Conservation (phyloP, 352 stramenopile species). For the Globisporangium alternatum region DNA sequence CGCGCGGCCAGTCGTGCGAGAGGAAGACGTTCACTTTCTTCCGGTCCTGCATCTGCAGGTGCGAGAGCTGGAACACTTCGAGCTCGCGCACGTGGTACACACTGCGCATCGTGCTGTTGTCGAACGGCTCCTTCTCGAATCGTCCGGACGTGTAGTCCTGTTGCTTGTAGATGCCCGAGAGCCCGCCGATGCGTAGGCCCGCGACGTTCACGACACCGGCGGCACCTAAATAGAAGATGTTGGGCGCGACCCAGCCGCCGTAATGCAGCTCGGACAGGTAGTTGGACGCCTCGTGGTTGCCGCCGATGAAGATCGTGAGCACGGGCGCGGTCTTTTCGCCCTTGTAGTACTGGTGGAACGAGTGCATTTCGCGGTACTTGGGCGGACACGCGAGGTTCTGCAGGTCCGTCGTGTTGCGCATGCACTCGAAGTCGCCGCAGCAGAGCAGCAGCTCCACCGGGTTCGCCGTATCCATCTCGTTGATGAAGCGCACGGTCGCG, state of each 20-base stretch:
- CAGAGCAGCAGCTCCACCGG: slow-evolving; percentile 95
- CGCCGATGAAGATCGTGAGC: slow-evolving; percentile 93
- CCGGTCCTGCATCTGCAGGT: slow-evolving; percentile 51
- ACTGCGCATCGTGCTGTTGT: slow-evolving; percentile 85
- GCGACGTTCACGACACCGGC: slow-evolving; percentile 80
- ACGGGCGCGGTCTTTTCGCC: slow-evolving; percentile 83
- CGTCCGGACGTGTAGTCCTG: slow-evolving; percentile 67
- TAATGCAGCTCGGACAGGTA: slow-evolving; percentile 93
- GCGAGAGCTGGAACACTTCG: slow-evolving; percentile 91
- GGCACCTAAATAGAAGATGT: slow-evolving; percentile 95
- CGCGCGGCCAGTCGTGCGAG: slow-evolving; percentile 98
- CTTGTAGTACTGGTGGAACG: slow-evolving; percentile 93
- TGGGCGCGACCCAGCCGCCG: slow-evolving; percentile 93
- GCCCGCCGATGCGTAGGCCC: slow-evolving; percentile 89
- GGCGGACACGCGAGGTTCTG: slow-evolving; percentile 90
- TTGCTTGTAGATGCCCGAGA: slow-evolving; percentile 93
- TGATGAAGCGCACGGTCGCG: slow-evolving; percentile 89
- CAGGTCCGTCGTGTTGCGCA: slow-evolving; percentile 95
- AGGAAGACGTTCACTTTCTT: slow-evolving; percentile 90
- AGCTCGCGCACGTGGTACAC: slow-evolving; percentile 96
- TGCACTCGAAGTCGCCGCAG: slow-evolving; percentile 99
- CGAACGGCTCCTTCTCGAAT: slow-evolving; percentile 75
- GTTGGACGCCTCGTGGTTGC: slow-evolving; percentile 96
- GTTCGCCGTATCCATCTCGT: slow-evolving; percentile 73
- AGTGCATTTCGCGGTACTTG: slow-evolving; percentile 84